Evolutionary conservation across 495 filamentous ascomycete species (phyloP).

Genomic region (Lepraria neglecta): DNA sequence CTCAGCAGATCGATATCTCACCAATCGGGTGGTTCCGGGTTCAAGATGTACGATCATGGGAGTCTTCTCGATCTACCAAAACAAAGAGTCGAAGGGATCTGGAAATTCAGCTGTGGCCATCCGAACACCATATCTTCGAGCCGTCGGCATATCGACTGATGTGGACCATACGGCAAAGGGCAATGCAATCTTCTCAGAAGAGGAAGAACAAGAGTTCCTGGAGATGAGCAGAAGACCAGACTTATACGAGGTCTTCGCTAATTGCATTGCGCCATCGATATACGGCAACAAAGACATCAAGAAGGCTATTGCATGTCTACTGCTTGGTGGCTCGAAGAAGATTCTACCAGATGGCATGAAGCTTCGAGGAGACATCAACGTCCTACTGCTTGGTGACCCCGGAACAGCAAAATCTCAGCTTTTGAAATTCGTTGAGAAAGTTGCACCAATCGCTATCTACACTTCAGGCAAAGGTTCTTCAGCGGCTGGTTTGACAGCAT

Average conservation of each 20-base stretch:
- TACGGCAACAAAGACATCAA: constrained; percentile 97
- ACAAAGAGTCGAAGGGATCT: constrained; percentile 77
- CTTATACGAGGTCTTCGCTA: constrained; percentile 80
- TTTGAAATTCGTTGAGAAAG: constrained; percentile 96
- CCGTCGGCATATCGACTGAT: constrained; percentile 86
- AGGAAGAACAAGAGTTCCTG: constrained; percentile 95
- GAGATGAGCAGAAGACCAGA: constrained; percentile 88
- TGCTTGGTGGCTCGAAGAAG: constrained; percentile 96
- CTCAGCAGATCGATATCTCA: constrained; percentile 90
- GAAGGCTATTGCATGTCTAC: constrained; percentile 92
- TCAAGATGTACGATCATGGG: constrained; percentile 94
- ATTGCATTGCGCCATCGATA: constrained; percentile 95
- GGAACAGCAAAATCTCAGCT: constrained; percentile 98
- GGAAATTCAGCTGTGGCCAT: constrained; percentile 78
- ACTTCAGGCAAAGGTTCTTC: constrained; percentile 99
- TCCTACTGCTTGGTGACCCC: constrained; percentile 92
- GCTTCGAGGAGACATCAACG: constrained; percentile 96
- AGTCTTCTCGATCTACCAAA: constrained; percentile 95
- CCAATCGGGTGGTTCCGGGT: constrained; percentile 92
- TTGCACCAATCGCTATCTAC: constrained; percentile 95
- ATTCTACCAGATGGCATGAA: constrained; percentile 98
- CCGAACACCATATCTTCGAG: constrained; percentile 91
- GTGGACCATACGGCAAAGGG: constrained; percentile 87
- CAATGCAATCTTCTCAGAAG: constrained; percentile 77
- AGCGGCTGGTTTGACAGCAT: constrained; percentile 95